Evolutionary conservation across 371 early-diverging fungal genomes (phyloP), one percentile per base, ranked within the genome.

Genomic region (Lichtheimia ornata): DNA sequence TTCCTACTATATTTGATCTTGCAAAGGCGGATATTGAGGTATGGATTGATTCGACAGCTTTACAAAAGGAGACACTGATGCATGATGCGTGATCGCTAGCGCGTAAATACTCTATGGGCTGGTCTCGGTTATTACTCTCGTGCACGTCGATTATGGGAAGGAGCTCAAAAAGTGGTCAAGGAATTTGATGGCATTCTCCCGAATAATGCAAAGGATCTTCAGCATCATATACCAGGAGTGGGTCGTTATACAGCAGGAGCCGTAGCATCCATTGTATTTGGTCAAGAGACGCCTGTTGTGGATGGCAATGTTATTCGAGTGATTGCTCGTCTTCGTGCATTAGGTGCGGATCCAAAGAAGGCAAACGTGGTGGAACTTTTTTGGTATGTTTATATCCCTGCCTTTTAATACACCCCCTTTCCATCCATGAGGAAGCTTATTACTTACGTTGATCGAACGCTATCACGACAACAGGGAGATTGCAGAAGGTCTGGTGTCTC

Each of bases 231-330:
- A 1, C 89, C 91, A 2, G 94, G 94, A 17, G 81, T 94, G 12
- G 94, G 94, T 17, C 77, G 71, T 30, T 82, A 79, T 50, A 81
- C 84, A 6, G 82, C 82, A 7, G 91, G 88, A 5, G 94, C 94
- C 0, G 78, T 94, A 18, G 80, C 86, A 0, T 88, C 89, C 1
- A 91, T 91, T 60, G 94, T 91, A 0, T 94, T 82, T 71, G 82
- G 82, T 17, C 67, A 82, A 15, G 74, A 75, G 9, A 84, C 84
- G 6, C 84, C 84, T 24, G 72, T 89, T 0, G 93, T 94, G 1
- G 94, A 94, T 65, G 93, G 93, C 11, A 94, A 94, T 69, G 92
- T 94, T 1, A 79, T 89, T 22, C 86, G 94, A 15, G 91, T 94
- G 0, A 58, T 91, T 14, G 73, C 91, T 5, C 74, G 94, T 12